Percentiles rank a stretch among this genome's conserved stretches.
These are phyloP conservation scores for Nicotiana benthamiana DNA, from an alignment of 257 asterid species.

Conservation along the genomic window DNA sequence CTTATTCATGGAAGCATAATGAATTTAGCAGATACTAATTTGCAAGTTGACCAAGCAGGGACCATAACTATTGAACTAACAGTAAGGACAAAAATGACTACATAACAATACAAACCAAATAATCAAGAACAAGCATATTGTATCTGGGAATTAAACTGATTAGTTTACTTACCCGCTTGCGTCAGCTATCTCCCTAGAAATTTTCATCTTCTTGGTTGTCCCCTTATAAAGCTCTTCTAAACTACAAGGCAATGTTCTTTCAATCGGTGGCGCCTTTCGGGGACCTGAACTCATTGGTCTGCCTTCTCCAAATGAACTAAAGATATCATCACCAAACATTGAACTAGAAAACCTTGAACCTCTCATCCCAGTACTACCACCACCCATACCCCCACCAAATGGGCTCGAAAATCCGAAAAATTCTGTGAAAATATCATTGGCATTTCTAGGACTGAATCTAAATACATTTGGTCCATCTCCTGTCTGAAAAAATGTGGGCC, in stretches of 20 bases:
- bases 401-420: conserved; percentile 69
- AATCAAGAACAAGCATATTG: not conserved
- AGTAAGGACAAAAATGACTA: not conserved
- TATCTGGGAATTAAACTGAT: not conserved
- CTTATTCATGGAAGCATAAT: not conserved
- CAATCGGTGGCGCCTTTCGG: conserved; percentile 62
- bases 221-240: conserved; percentile 85
- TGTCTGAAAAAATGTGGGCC: conserved; percentile 58
- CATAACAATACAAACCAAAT: not conserved
- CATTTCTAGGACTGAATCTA: conserved; percentile 72
- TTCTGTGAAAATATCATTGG: conserved; percentile 71
- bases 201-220: conserved; percentile 84
- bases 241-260: conserved; percentile 60
- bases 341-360: conserved; percentile 50
- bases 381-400: conserved; percentile 64
- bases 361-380: conserved; percentile 51
- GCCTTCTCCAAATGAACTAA: conserved; percentile 59
- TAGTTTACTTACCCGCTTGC: conserved; percentile 65
- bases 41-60: not conserved
- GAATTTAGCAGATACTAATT: not conserved
- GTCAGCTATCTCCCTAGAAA: conserved; percentile 74
- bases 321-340: conserved; percentile 72
- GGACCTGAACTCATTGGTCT: conserved; percentile 42
- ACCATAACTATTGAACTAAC: not conserved
- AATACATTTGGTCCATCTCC: conserved; percentile 70